Percentiles rank a stretch among this genome's conserved stretches.
These are phyloP conservation scores for Aspergillus baeticus DNA, from an alignment of 495 filamentous ascomycete species.

Conservation along the genomic window DNA sequence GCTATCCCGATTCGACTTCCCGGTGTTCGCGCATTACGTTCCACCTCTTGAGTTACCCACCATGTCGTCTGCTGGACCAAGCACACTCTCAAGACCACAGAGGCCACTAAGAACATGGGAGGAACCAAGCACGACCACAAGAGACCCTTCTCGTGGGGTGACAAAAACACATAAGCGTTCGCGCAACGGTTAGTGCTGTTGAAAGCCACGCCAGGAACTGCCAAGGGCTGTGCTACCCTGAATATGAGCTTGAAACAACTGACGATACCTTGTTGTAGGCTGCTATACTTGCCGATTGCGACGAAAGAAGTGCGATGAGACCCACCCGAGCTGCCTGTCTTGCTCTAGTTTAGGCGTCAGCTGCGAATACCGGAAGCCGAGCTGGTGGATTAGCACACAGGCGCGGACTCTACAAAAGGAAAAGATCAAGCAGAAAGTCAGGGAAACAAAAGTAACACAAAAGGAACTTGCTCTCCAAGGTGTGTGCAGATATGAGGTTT, in stretches of 20 bases:
- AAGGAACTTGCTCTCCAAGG: slow-evolving; percentile 55
- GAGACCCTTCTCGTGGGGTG: background rate
- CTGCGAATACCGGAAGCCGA: slow-evolving; percentile 91
- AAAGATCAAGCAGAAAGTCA: slow-evolving; percentile 88
- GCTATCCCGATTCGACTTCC: background rate
- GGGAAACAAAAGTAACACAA: slow-evolving; percentile 86
- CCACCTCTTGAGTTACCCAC: too few relatives aligned
- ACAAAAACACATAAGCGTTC: slow-evolving; percentile 11
- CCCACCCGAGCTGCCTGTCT: slow-evolving; percentile 73
- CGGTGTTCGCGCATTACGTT: too few relatives aligned
- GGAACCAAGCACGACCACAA: too few relatives aligned
- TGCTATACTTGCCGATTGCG: slow-evolving; percentile 95
- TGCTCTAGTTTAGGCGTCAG: slow-evolving; percentile 79
- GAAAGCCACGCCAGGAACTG: too few relatives aligned
- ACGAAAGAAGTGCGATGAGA: slow-evolving; percentile 97
- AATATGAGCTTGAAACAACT: background rate
- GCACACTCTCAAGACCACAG: too few relatives aligned
- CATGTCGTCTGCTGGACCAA: too few relatives aligned
- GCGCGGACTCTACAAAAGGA: slow-evolving; percentile 81
- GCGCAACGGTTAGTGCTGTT: slow-evolving; percentile 9
- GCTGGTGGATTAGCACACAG: slow-evolving; percentile 92
- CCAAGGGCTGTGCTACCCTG: background rate
- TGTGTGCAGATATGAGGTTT: slow-evolving; percentile 10
- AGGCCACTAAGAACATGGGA: too few relatives aligned
- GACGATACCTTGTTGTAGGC: slow-evolving; percentile 48